These are phyloP conservation scores for Talaromyces sp. DNA, from an alignment of 2,329 filamentous ascomycete species.

Conservation along the genomic window DNA sequence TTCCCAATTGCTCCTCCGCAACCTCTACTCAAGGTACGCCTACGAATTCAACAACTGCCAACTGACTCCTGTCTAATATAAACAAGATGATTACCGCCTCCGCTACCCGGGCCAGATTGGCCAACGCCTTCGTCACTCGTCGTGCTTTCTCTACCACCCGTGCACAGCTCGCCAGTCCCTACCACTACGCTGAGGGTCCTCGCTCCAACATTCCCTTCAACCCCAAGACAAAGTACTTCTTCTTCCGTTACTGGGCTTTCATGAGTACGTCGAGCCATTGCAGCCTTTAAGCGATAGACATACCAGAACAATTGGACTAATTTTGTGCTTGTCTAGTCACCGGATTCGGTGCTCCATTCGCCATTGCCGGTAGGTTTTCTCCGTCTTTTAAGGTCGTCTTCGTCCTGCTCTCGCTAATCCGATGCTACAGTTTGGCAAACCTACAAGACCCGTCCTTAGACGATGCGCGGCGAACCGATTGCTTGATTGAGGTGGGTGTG, in stretches of 20 bases:
- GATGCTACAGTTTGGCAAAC: constrained; percentile 60
- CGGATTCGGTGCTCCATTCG: constrained; percentile 60
- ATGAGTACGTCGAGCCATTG: constrained; percentile 54
- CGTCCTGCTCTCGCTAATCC: constrained; percentile 25
- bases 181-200: constrained; percentile 97
- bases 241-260: constrained; percentile 76
- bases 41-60: constrained; percentile 18
- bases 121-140: constrained; percentile 71
- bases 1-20: constrained; percentile 10
- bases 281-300: neutral
- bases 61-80: constrained; percentile 43
- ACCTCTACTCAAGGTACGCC: constrained; percentile 31
- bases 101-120: constrained; percentile 60
- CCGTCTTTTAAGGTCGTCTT: constrained; percentile 6
- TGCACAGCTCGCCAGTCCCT: constrained; percentile 78
- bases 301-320: constrained; percentile 36
- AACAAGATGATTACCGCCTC: constrained; percentile 73
- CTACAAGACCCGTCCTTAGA: constrained; percentile 54
- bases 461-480: constrained; percentile 7
- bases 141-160: constrained; percentile 93
- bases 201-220: constrained; percentile 97
- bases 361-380: constrained; percentile 57
- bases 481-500: constrained; percentile 9
- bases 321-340: constrained; percentile 41
- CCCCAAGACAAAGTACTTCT: constrained; percentile 83